Conservation (phyloP, 1,284 basidiomycete species). For the Marasmius tenuissimus region DNA sequence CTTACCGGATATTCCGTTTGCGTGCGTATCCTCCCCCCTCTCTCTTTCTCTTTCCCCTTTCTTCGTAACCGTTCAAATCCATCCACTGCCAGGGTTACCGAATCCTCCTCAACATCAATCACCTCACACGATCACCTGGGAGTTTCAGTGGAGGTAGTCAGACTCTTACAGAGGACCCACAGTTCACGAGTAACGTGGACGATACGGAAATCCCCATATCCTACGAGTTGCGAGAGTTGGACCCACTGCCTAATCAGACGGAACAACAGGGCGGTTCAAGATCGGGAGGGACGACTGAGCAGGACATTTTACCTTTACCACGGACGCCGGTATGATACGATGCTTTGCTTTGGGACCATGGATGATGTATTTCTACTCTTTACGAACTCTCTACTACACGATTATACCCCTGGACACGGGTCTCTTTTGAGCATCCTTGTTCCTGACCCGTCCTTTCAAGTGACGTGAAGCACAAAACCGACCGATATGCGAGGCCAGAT, state of each 20-base stretch:
- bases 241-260: background rate
- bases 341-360: too few relatives aligned
- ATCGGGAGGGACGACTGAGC: too few relatives aligned
- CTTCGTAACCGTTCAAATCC: background rate
- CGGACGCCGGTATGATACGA: too few relatives aligned
- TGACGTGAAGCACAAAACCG: too few relatives aligned
- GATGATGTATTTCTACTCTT: too few relatives aligned
- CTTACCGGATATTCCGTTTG: conserved; percentile 30
- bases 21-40: conserved; percentile 19
- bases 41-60: background rate
- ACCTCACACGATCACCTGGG: conserved; percentile 9
- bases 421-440: too few relatives aligned
- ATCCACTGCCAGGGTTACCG: conserved; percentile 29
- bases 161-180: background rate
- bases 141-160: background rate
- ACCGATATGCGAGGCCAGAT: too few relatives aligned
- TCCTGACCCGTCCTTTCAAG: too few relatives aligned
- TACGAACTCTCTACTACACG: too few relatives aligned
- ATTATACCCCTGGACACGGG: too few relatives aligned
- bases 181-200: background rate
- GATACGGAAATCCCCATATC: background rate
- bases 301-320: too few relatives aligned
- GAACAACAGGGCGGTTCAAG: background rate
- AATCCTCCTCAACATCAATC: conserved; percentile 33
- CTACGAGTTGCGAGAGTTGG: too few relatives aligned